Base-by-base conservation (phyloP, 768 basidiomycete genomes). In the Podaxis rugospora region DNA sequence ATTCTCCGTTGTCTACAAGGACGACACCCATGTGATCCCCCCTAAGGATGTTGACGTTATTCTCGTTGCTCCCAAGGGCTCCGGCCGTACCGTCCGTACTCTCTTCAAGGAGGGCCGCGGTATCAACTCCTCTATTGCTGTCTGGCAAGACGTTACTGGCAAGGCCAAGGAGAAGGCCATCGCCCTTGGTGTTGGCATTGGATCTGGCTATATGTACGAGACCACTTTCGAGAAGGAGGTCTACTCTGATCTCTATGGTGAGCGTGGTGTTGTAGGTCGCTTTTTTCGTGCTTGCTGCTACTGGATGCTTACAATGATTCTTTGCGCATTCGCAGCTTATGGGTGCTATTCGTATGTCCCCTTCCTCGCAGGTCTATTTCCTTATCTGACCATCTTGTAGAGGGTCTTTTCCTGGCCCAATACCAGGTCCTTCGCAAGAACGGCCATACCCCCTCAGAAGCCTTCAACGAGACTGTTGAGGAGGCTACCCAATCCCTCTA, bases 221-320 rank as follows among this genome's bases (percentile, higher is more conserved):
- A 99, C 97, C 27, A 97, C 97, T 65, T 98, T 99, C 67, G 83
- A 98, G 85, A 98, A 97, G 84, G 97, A 99, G 81, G 97, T 98
- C 64, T 98, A 91, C 87, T 98, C 97, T 56, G 97, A 99, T 73
- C 82, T 99, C 65, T 98, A 96, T 74, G 97, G 97, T 77, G 97
- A 99, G 83, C 95, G 97, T 82, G 97, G 97, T 83, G 95, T 98
- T 71, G 93, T 96, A 72, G 69, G 93, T 90, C 18, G 51, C 7
- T 13, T 55, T 55, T 36, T 57, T 18, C 25, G 14, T 28, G 1
- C 53, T 40, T 40, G 51, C 42, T 49, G 14, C 32, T 9, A 44
- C 10, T 27, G 23, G n/a, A 35, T 39, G 49, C 57, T 66, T 36
- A 65, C 62, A 39, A 25, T 64, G 59, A n/a, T 18, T 51, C 42